Conservation (phyloP, 2,329 filamentous ascomycete species). For the Ophiostoma ulmi region DNA sequence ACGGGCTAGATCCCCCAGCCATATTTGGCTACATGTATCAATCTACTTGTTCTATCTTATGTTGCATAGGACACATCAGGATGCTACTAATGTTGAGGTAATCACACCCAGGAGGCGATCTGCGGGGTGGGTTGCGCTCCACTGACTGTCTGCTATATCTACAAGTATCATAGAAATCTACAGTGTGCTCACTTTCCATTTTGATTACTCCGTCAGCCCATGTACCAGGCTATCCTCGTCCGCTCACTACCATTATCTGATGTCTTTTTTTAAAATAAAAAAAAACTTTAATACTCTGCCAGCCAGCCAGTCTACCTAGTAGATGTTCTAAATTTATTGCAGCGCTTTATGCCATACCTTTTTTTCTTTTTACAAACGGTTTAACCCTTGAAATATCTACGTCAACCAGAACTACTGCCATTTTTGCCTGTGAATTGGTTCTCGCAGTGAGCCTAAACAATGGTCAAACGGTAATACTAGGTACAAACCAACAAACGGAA, state of each 20-base stretch:
- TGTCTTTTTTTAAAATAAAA: neutral
- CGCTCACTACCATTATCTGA: neutral
- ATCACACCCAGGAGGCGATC: constrained; percentile 7
- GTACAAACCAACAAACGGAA: neutral
- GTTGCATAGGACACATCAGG: neutral
- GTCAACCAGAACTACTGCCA: too few relatives aligned
- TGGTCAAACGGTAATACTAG: neutral
- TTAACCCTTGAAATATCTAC: neutral
- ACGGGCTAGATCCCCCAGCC: neutral
- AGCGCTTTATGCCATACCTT: neutral
- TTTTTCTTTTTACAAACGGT: neutral
- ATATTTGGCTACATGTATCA: neutral
- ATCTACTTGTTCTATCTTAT: neutral
- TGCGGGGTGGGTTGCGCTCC: constrained; percentile 1
- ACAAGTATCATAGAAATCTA: neutral
- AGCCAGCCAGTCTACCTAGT: neutral
- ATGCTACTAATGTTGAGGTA: neutral
- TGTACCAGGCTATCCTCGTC: neutral
- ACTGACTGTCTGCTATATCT: neutral
- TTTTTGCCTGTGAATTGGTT: neutral
- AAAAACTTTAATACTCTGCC: neutral
- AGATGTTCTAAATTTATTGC: neutral
- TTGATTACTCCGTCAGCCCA: neutral
- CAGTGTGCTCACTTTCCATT: neutral
- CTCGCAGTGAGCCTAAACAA: neutral